A percentile compares a stretch with the other conserved stretches of the same genome.
Evolutionary conservation across 2,329 filamentous ascomycete genomes (phyloP).

Genomic region (Cladosporium sp.): DNA sequence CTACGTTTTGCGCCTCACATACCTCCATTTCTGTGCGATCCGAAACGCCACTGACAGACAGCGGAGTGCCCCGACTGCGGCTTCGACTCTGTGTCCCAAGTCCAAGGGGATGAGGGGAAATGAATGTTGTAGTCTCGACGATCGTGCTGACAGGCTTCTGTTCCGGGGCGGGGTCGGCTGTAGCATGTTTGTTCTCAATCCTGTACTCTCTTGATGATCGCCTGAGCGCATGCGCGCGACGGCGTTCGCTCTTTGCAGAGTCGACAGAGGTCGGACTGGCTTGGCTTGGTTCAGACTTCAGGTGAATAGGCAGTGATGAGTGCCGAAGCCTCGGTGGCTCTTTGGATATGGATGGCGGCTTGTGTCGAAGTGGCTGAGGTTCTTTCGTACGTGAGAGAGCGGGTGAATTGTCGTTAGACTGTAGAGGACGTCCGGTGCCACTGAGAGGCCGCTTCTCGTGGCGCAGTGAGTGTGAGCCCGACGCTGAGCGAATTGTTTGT

Average conservation of each 20-base stretch:
- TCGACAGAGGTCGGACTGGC: background rate
- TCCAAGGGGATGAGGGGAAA: conserved; percentile 8
- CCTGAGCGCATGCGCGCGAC: conserved; percentile 4
- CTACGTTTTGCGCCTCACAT: conserved; percentile 61
- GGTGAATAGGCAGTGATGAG: conserved; percentile 11
- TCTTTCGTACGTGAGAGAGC: background rate
- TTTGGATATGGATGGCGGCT: background rate
- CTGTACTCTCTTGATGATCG: conserved; percentile 16
- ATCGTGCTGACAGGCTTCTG: conserved; percentile 5
- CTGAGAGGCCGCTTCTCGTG: conserved; percentile 18
- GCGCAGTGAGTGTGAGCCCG: conserved; percentile 15
- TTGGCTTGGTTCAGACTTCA: background rate
- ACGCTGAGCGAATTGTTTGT: conserved; percentile 3
- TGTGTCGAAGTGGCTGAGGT: background rate
- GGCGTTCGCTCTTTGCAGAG: background rate
- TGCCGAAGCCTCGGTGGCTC: conserved; percentile 5
- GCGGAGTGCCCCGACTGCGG: conserved; percentile 12
- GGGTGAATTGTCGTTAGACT: conserved; percentile 11
- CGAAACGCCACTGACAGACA: conserved; percentile 22
- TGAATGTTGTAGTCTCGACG: conserved; percentile 13
- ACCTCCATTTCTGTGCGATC: conserved; percentile 49
- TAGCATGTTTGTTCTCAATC: conserved; percentile 6
- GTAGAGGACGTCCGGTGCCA: conserved; percentile 10
- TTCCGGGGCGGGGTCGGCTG: background rate
- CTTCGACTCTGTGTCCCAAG: conserved; percentile 9